Conservation (phyloP, 1,284 basidiomycete genomes). For the Trametes versicolor region DNA sequence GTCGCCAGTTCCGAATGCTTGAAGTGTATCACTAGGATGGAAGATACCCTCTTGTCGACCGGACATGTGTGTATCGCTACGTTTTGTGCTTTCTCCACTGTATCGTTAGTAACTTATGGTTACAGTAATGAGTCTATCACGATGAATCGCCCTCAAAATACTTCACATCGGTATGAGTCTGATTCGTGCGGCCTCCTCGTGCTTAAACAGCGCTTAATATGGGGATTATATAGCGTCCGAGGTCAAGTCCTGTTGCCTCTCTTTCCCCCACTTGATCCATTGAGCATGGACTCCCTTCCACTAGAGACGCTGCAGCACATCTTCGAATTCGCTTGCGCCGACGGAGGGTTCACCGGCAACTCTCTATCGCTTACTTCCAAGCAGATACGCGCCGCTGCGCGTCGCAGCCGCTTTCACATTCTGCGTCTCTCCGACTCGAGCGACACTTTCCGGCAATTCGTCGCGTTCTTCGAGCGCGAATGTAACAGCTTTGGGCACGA, state of each 20-base stretch:
- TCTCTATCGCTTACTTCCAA: neutral
- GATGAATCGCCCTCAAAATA: too few species aligned
- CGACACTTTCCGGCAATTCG: neutral
- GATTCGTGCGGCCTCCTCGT: too few species aligned
- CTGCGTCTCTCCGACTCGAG: neutral
- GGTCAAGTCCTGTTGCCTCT: neutral
- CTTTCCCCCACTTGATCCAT: neutral
- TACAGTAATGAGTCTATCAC: neutral
- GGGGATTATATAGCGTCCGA: neutral
- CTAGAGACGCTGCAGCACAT: neutral
- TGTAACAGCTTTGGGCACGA: neutral
- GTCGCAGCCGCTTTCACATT: neutral
- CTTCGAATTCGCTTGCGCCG: neutral
- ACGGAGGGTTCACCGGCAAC: neutral
- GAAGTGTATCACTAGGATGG: slow-evolving; percentile 12
- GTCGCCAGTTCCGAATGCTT: neutral
- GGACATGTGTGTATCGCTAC: slow-evolving; percentile 21
- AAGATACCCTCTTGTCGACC: slow-evolving; percentile 14
- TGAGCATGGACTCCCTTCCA: neutral
- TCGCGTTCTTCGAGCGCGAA: neutral
- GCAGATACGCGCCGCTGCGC: neutral
- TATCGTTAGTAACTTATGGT: slow-evolving; percentile 8
- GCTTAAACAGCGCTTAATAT: neutral
- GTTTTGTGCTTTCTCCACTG: slow-evolving; percentile 7
- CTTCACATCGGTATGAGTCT: too few species aligned